These are phyloP conservation scores for Albizia julibrissin DNA, from an alignment of 306 rosid species.

Conservation along the genomic window DNA sequence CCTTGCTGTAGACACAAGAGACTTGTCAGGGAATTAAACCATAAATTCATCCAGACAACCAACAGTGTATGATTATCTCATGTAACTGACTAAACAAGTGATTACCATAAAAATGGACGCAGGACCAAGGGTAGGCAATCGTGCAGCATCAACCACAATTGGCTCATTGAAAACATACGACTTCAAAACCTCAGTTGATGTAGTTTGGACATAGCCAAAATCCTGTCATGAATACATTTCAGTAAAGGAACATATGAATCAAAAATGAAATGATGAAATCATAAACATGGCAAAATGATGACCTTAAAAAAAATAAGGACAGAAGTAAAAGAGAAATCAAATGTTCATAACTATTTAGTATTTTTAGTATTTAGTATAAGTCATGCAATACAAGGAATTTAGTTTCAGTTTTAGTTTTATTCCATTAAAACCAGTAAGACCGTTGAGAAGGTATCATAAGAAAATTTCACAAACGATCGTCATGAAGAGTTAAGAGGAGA, in stretches of 20 bases:
- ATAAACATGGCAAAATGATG: neutral
- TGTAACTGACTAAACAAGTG: conserved; percentile 20
- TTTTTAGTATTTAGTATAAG: neutral
- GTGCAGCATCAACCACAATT: conserved; percentile 63
- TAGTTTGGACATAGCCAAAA: conserved; percentile 89
- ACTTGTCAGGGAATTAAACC: conserved; percentile 34
- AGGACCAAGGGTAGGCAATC: conserved; percentile 72
- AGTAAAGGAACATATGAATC: conserved; percentile 21
- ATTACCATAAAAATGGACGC: conserved; percentile 83
- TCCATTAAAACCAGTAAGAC: neutral
- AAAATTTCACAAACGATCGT: neutral
- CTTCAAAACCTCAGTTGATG: conserved; percentile 94
- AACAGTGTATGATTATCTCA: neutral
- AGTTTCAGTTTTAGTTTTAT: neutral
- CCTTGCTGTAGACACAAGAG: conserved; percentile 64
- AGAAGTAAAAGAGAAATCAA: conserved; percentile 2
- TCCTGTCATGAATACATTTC: conserved; percentile 54
- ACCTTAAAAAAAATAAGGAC: neutral
- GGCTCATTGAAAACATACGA: conserved; percentile 90
- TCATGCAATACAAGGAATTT: conserved; percentile 4
- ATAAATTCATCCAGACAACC: conserved; percentile 12
- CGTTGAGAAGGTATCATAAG: neutral
- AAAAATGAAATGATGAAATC: conserved; percentile 24
- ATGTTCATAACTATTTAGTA: neutral
- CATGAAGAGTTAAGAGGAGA: neutral